Evolutionary conservation across 2,329 filamentous ascomycete genomes (phyloP).

Genomic region (Pseudogymnoascus sp.): DNA sequence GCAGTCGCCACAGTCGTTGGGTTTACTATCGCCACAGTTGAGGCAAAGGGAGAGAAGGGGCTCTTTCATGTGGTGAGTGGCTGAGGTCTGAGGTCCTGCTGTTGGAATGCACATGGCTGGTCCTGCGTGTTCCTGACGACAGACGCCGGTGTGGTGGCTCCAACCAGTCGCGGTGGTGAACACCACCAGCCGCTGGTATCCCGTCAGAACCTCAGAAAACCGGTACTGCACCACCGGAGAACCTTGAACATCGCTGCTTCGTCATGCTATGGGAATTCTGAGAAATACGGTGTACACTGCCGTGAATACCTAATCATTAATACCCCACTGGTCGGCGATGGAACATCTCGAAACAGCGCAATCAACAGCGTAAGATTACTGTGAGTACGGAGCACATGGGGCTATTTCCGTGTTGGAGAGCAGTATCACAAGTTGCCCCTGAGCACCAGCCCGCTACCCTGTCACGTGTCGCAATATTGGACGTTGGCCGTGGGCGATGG

Average conservation of each 20-base stretch:
- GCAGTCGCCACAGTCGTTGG: background rate
- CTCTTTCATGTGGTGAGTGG: background rate
- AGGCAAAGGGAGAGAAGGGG: background rate
- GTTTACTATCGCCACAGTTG: background rate
- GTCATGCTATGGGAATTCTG: background rate
- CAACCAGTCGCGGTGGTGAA: background rate
- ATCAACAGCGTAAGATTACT: slow-evolving; percentile 1
- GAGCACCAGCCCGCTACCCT: background rate
- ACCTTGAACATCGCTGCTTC: background rate
- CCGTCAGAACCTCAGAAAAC: background rate
- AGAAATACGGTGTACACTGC: background rate
- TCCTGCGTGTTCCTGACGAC: background rate
- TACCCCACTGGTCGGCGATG: background rate
- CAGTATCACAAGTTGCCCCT: background rate
- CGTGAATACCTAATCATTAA: background rate
- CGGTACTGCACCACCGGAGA: too few species aligned
- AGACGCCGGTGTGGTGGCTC: background rate
- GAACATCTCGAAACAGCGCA: background rate
- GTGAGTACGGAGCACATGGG: background rate
- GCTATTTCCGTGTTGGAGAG: background rate
- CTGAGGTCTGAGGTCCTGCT: background rate
- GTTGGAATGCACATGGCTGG: background rate
- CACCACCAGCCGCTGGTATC: background rate
- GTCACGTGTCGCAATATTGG: background rate
- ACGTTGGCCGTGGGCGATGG: background rate